Base-by-base conservation (phyloP, 2,329 filamentous ascomycete species). In the Fusarium piperis region DNA sequence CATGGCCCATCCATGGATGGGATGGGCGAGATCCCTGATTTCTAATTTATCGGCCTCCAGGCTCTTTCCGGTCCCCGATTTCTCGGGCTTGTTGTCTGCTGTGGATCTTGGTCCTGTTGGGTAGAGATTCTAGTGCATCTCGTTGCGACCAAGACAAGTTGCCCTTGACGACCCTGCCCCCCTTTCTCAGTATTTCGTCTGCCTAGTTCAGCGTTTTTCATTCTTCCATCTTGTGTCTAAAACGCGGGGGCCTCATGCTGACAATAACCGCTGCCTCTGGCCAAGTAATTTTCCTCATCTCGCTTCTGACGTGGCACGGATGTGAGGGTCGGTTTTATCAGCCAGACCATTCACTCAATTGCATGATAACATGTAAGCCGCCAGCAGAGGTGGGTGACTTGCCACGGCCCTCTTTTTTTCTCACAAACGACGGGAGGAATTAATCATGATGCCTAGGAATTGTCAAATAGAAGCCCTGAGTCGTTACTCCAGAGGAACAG, bases 11-110 rank as follows among this genome's bases (percentile, higher is more conserved):
- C 65, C 39, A 10, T 36, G 35, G 38, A 44, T 44, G 39, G 39
- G 39, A 41, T 41, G 39, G 39, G 18, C 20, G 39, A 16, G 38
- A 44, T 64, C 57, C 51, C 64, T 66, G 53, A 67, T 67, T 68
- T 62, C 16, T 53, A 36, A 32, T 39, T 51, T 71, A 62, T 56
- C 68, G 65, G 68, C 41, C 68, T 59, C 65, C 38, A 57, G 56
- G 71, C 71, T 71, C 59, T 35, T 58, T 58, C 33, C 20, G 52
- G 52, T 26, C 33, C 51, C 52, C 33, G 51, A 35, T 53, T 53
- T 30, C 12, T 53, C 2, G 13, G 30, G 30, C 44, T 46, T 23
- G 39, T 41, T 26, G 46, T 30, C 12, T 32, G 12, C 28, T 33
- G 52, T 56, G 52, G 52, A 56, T 36, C 51, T 26, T 36, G 12